phyloP scores from a whole-genome alignment of 192 early-diverging fungal genomes.

The Backusella luteola region DNA sequence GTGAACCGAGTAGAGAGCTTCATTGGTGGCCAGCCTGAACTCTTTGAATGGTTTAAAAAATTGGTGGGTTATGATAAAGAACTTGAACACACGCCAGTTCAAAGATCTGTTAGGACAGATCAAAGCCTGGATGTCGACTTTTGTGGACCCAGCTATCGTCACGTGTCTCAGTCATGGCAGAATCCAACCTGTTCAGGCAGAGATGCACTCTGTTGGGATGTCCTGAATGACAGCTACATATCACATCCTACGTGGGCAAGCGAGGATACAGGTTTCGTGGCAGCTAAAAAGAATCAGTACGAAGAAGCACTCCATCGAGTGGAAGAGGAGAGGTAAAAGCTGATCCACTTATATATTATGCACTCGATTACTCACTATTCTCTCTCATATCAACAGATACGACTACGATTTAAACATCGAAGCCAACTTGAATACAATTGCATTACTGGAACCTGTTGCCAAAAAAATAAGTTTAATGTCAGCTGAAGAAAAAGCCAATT shows the following conservation, averaged over 20 bases:
- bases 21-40: conserved; percentile 73
- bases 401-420: conserved; percentile 98
- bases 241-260: conserved; percentile 90
- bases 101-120: neutral
- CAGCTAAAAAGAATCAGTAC: conserved; percentile 86
- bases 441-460: conserved; percentile 81
- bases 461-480: conserved; percentile 76
- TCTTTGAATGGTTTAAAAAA: conserved; percentile 93
- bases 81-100: neutral
- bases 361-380: neutral
- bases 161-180: conserved; percentile 27
- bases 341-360: neutral
- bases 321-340: conserved; percentile 81
- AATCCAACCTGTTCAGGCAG: conserved; percentile 77
- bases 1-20: conserved; percentile 88
- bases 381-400: conserved; percentile 20
- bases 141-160: conserved; percentile 68
- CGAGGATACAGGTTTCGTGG: conserved; percentile 85
- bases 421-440: conserved; percentile 84
- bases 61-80: conserved; percentile 79
- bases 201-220: conserved; percentile 87
- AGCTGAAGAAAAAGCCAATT: conserved; percentile 68
- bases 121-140: neutral
- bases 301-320: conserved; percentile 91
- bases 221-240: conserved; percentile 95